A percentile compares a stretch with the other conserved stretches of the same genome.
These are phyloP conservation scores for Balansia obtecta DNA, from an alignment of 2,329 filamentous ascomycete species.

Conservation along the genomic window DNA sequence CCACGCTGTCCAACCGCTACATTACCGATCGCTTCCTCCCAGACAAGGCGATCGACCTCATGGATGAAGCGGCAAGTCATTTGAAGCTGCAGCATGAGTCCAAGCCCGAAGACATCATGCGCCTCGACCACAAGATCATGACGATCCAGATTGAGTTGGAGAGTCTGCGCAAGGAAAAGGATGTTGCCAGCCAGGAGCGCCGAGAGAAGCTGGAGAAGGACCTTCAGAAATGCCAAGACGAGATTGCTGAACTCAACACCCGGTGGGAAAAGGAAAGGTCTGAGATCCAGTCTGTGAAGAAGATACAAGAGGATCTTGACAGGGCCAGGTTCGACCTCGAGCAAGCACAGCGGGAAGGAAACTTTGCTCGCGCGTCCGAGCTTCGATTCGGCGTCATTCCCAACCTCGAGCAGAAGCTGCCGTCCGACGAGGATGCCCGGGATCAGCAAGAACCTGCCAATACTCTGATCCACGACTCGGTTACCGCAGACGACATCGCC, in stretches of 20 bases:
- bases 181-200: slow-evolving; percentile 77
- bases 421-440: slow-evolving; percentile 51
- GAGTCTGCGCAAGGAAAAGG: slow-evolving; percentile 85
- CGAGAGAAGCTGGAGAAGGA: slow-evolving; percentile 73
- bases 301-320: slow-evolving; percentile 78
- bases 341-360: slow-evolving; percentile 72
- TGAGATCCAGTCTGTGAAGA: slow-evolving; percentile 80
- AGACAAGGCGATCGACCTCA: slow-evolving; percentile 93
- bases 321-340: slow-evolving; percentile 76
- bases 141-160: slow-evolving; percentile 96
- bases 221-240: slow-evolving; percentile 63
- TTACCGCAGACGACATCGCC: slow-evolving; percentile 92
- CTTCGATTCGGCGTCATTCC: slow-evolving; percentile 83
- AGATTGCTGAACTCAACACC: slow-evolving; percentile 60
- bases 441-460: slow-evolving; percentile 25
- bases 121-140: slow-evolving; percentile 88
- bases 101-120: slow-evolving; percentile 88
- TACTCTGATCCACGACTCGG: slow-evolving; percentile 77
- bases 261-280: slow-evolving; percentile 84
- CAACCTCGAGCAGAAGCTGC: slow-evolving; percentile 63
- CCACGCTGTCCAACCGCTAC: slow-evolving; percentile 86
- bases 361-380: slow-evolving; percentile 85
- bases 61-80: slow-evolving; percentile 89
- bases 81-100: slow-evolving; percentile 89
- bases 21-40: slow-evolving; percentile 93